phyloP scores from a whole-genome alignment of 371 early-diverging fungal species.

The Blakeslea trispora region DNA sequence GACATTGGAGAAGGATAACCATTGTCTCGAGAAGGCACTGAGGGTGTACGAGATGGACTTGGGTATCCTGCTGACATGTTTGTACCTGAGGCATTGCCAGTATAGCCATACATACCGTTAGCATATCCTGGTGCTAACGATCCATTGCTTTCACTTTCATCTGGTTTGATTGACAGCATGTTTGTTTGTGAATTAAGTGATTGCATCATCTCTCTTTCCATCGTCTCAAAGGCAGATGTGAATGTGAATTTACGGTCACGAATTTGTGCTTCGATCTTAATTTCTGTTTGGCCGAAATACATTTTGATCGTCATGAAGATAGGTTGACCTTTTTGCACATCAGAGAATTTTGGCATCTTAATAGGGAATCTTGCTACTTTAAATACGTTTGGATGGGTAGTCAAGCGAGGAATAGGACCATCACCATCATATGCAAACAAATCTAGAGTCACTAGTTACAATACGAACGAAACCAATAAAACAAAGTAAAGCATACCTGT shows the following conservation, averaged over 20 bases:
- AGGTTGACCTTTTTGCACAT: conserved; percentile 46
- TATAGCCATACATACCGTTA: conserved; percentile 10
- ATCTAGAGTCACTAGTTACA: conserved; percentile 25
- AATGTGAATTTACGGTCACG: conserved; percentile 52
- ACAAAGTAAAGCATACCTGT: conserved; percentile 32
- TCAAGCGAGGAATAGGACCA: conserved; percentile 43
- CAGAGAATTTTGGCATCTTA: conserved; percentile 51
- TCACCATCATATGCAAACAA: conserved; percentile 55
- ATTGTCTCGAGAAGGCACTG: conserved; percentile 30
- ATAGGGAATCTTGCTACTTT: conserved; percentile 55
- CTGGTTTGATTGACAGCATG: conserved; percentile 29
- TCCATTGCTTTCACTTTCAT: conserved; percentile 16
- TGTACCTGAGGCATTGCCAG: conserved; percentile 20
- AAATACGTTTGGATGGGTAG: conserved; percentile 47
- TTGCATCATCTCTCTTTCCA: conserved; percentile 38
- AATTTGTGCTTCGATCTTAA: conserved; percentile 53
- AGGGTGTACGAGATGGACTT: conserved; percentile 28
- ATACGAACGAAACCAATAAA: too few species aligned
- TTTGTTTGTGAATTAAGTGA: conserved; percentile 28
- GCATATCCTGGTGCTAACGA: conserved; percentile 6
- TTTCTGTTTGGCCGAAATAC: conserved; percentile 58
- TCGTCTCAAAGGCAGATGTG: conserved; percentile 52
- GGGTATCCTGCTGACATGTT: conserved; percentile 23
- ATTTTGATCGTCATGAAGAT: conserved; percentile 57
- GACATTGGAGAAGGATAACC: conserved; percentile 36